These are phyloP conservation scores for Arthrocladium fulminans DNA, from an alignment of 2,329 filamentous ascomycete genomes.

Conservation along the genomic window DNA sequence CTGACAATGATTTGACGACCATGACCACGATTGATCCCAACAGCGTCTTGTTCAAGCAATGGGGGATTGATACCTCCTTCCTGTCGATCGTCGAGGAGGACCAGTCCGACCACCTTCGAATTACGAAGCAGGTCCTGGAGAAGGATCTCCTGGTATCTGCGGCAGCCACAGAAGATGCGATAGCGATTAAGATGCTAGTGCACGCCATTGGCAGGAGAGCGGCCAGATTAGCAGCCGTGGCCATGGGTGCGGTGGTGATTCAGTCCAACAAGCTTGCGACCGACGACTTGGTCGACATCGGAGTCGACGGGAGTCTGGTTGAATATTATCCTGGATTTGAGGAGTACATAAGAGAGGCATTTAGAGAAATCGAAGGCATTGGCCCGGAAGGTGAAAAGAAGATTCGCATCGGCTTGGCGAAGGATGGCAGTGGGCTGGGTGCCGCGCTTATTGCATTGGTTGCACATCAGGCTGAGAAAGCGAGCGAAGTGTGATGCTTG, in stretches of 20 bases:
- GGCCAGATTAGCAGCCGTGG: slow-evolving; percentile 77
- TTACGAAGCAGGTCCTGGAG: slow-evolving; percentile 69
- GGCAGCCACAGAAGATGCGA: slow-evolving; percentile 71
- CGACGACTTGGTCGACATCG: slow-evolving; percentile 72
- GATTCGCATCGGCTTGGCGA: slow-evolving; percentile 90
- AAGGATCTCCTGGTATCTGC: slow-evolving; percentile 66
- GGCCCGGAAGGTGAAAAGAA: slow-evolving; percentile 68
- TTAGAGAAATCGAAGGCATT: slow-evolving; percentile 67
- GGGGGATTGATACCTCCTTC: slow-evolving; percentile 86
- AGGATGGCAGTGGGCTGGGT: slow-evolving; percentile 92
- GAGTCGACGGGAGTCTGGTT: slow-evolving; percentile 87
- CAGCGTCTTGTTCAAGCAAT: slow-evolving; percentile 64
- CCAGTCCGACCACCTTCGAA: slow-evolving; percentile 59
- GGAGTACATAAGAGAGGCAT: slow-evolving; percentile 73
- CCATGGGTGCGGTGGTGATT: slow-evolving; percentile 75
- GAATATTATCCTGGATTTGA: slow-evolving; percentile 95
- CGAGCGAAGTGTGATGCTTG: neutral
- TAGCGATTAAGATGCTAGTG: slow-evolving; percentile 75
- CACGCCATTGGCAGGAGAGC: slow-evolving; percentile 80
- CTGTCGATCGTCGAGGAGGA: slow-evolving; percentile 82
- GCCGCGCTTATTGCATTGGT: slow-evolving; percentile 90
- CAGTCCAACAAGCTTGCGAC: slow-evolving; percentile 64
- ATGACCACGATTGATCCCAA: slow-evolving; percentile 60
- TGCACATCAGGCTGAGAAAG: slow-evolving; percentile 49
- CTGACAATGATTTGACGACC: slow-evolving; percentile 56